Evolutionary conservation across 2,329 filamentous ascomycete species (phyloP).

Genomic region (Cladophialophora immunda): DNA sequence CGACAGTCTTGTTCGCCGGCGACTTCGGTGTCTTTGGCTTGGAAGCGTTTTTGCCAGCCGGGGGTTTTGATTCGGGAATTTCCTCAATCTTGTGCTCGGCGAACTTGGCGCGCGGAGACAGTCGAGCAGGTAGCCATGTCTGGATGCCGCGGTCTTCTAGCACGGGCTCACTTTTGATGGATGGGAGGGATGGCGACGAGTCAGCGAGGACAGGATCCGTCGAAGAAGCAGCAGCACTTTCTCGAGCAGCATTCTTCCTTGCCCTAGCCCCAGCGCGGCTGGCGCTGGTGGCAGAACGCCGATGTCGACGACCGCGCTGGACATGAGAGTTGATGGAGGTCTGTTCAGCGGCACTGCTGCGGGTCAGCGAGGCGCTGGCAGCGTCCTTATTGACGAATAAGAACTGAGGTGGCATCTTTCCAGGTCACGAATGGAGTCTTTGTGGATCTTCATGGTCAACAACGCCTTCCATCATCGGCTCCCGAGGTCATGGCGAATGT

Average conservation of each 20-base stretch:
- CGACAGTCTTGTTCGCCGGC: neutral
- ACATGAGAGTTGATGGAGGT: conserved; percentile 39
- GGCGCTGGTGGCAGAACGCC: conserved; percentile 26
- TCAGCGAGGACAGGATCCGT: conserved; percentile 15
- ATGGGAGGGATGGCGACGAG: neutral
- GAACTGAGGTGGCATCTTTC: conserved; percentile 35
- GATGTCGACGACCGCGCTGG: conserved; percentile 35
- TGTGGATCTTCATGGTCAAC: conserved; percentile 31
- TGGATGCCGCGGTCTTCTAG: conserved; percentile 5
- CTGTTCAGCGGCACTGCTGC: conserved; percentile 35
- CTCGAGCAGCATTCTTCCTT: conserved; percentile 20
- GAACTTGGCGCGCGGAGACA: conserved; percentile 11
- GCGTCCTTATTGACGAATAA: conserved; percentile 40
- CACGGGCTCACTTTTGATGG: neutral
- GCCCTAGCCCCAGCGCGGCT: conserved; percentile 23
- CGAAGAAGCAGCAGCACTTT: neutral
- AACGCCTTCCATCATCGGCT: conserved; percentile 15
- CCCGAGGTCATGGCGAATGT: neutral
- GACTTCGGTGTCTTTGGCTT: neutral
- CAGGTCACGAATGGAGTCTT: conserved; percentile 14
- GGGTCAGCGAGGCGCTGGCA: conserved; percentile 33
- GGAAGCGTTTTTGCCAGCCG: neutral
- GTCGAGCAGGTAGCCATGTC: conserved; percentile 18
- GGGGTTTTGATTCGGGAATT: neutral
- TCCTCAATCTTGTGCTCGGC: neutral